Base-by-base conservation (phyloP, 148 eudicot species). In the Chenopodium berlandieri region DNA sequence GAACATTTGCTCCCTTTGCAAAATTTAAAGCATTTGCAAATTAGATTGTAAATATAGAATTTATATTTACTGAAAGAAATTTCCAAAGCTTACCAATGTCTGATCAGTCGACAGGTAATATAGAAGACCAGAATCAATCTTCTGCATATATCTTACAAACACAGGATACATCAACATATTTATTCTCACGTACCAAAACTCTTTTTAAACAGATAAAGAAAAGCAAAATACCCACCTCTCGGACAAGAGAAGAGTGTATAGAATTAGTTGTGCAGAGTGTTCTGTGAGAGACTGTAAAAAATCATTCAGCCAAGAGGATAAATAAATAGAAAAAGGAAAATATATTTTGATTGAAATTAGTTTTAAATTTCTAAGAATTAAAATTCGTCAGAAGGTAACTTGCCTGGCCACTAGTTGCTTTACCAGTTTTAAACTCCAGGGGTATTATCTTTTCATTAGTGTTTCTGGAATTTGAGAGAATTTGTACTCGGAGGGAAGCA, bases 401-500 rank as follows among this genome's bases (percentile, higher is more conserved):
- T 90, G 82, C 98, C 97, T 97, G 98, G 62, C 99, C 95, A 85
- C 85, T 88, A 65, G 93, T 94, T 88, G 86, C 97, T 88, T 92
- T 97, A 52, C 99, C 99, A 83, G 97, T 97, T 86, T 97, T 97
- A 75, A 97, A 97, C 87, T 97, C 99, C 66, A 97, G 82, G 80
- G 99, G 99, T 88, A 97, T 90, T 78, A 94, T 89, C 87, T 76
- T 90, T 86, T 92, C 97, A 66, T 64, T 77, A 69, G 79, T 78
- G 75, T 87, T 85, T 54, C 63, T 22, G 31, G 80, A 63, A 77
- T 84, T 85, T 14, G 89, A 87, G 83, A 71, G 86, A 72, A 80
- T 74, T 72, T 83, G 80, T 75, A 97, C 97, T 73, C 84, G 86
- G 79, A 97, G 34, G 76, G 99, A 94, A 75, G 99, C 99, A 88